Percentiles rank a stretch among this genome's conserved stretches.
phyloP scores from a whole-genome alignment of 768 basidiomycete species.

The Basidioascus undulatus region DNA sequence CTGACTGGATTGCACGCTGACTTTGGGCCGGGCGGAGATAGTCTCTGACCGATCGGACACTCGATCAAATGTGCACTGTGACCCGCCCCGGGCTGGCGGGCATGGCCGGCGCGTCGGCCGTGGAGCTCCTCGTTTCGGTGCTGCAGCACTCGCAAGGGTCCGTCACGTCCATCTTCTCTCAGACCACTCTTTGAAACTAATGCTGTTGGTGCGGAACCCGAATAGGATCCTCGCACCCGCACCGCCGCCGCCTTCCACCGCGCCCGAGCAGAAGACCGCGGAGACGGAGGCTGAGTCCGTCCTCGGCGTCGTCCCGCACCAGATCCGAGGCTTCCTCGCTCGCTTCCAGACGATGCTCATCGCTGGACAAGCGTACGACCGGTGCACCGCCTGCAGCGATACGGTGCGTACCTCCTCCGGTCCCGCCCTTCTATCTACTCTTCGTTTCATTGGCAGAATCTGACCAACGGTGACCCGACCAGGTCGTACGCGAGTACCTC shows the following conservation, averaged over 20 bases:
- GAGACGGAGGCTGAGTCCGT: conserved; percentile 20
- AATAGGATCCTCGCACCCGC: conserved; percentile 44
- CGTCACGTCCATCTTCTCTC: conserved; percentile 7
- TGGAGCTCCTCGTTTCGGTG: conserved; percentile 70
- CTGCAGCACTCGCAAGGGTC: conserved; percentile 78
- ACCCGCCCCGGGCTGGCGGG: conserved; percentile 83
- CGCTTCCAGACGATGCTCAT: conserved; percentile 68
- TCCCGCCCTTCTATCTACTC: neutral
- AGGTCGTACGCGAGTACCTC: conserved; percentile 68
- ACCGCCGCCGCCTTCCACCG: conserved; percentile 25
- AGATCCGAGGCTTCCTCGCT: conserved; percentile 68
- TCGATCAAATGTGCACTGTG: conserved; percentile 99
- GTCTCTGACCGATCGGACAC: conserved; percentile 64
- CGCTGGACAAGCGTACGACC: conserved; percentile 59
- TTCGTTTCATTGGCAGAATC: too few species aligned
- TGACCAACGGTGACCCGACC: neutral
- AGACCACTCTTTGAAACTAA: neutral
- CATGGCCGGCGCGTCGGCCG: conserved; percentile 73
- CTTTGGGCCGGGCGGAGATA: conserved; percentile 5
- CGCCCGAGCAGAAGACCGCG: conserved; percentile 15
- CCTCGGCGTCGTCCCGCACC: conserved; percentile 77
- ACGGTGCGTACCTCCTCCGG: conserved; percentile 30
- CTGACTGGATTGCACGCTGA: neutral
- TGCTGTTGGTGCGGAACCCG: too few species aligned
- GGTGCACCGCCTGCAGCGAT: conserved; percentile 77